These are phyloP conservation scores for Stentor roeselii DNA, from an alignment of 73 alveolate species.

Conservation along the genomic window DNA sequence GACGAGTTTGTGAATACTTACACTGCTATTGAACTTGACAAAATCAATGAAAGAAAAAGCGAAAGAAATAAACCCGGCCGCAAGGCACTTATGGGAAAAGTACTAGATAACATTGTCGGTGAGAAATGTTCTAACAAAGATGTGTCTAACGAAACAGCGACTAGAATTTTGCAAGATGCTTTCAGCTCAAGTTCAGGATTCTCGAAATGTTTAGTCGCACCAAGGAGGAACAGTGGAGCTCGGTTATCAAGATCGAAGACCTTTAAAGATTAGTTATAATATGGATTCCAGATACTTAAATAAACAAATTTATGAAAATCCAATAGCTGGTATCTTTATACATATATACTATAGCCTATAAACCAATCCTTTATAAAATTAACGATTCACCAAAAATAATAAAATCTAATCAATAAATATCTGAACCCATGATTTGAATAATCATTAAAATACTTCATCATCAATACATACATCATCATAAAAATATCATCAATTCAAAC, in stretches of 20 bases:
- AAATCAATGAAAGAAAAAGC: not conserved
- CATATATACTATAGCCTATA: too few relatives aligned
- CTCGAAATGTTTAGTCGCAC: not conserved
- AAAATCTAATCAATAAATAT: too few relatives aligned
- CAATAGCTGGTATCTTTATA: too few relatives aligned
- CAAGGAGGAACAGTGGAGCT: not conserved
- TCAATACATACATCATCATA: too few relatives aligned
- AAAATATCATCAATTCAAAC: too few relatives aligned
- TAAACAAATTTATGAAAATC: too few relatives aligned
- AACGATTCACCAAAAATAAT: too few relatives aligned
- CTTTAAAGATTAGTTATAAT: not conserved
- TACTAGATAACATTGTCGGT: not conserved
- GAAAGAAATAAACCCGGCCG: not conserved
- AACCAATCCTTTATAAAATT: too few relatives aligned
- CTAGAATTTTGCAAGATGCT: slow-evolving; percentile 9
- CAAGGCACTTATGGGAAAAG: not conserved
- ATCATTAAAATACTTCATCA: too few relatives aligned
- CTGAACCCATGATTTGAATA: too few relatives aligned
- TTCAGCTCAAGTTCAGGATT: not conserved
- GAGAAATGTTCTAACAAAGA: not conserved
- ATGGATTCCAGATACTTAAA: too few relatives aligned
- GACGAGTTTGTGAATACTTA: slow-evolving; percentile 33
- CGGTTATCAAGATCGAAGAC: not conserved
- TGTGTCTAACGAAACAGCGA: not conserved
- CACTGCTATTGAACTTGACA: slow-evolving; percentile 22